These are phyloP conservation scores for Sugiyamaella sp. DNA, from an alignment of 1,139 yeast genomes.

Conservation along the genomic window DNA sequence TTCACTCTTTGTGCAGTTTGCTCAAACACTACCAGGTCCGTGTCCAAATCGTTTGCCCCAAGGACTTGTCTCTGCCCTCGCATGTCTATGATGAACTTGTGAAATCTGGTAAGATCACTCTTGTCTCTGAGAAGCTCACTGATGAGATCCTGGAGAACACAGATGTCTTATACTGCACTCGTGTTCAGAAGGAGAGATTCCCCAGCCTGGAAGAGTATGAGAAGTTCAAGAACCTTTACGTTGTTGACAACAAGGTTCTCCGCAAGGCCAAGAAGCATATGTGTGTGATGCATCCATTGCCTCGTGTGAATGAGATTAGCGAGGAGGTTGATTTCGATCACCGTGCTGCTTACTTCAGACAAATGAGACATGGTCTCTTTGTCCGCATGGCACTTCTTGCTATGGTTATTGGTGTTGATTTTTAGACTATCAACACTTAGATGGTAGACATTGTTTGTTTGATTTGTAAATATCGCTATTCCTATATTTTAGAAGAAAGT, in stretches of 20 bases:
- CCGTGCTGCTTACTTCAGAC: constrained; percentile 99
- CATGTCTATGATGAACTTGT: constrained; percentile 66
- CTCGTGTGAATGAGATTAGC: constrained; percentile 93
- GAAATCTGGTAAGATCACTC: constrained; percentile 66
- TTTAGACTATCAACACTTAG: constrained; percentile 20
- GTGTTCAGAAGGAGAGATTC: constrained; percentile 98
- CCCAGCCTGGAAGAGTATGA: constrained; percentile 73
- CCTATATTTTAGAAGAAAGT: constrained; percentile 19
- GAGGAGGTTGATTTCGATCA: constrained; percentile 99
- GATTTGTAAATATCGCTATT: constrained; percentile 15
- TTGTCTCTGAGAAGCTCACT: constrained; percentile 75
- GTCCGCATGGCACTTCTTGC: constrained; percentile 99
- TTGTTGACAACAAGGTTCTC: constrained; percentile 89
- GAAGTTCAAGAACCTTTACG: constrained; percentile 86
- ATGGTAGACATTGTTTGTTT: constrained; percentile 14
- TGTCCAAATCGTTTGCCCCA: constrained; percentile 89
- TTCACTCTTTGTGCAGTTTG: constrained; percentile 91
- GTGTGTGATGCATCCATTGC: constrained; percentile 99
- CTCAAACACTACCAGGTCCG: constrained; percentile 91
- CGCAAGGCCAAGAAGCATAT: constrained; percentile 95
- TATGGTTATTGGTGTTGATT: constrained; percentile 78
- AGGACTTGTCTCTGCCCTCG: constrained; percentile 81
- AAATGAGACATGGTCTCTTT: constrained; percentile 78
- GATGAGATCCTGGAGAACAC: constrained; percentile 84
- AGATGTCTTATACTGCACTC: constrained; percentile 95